A percentile compares a stretch with the other conserved stretches of the same genome.
phyloP scores from a whole-genome alignment of 768 basidiomycete genomes.

The Leucocoprinus birnbaumii region DNA sequence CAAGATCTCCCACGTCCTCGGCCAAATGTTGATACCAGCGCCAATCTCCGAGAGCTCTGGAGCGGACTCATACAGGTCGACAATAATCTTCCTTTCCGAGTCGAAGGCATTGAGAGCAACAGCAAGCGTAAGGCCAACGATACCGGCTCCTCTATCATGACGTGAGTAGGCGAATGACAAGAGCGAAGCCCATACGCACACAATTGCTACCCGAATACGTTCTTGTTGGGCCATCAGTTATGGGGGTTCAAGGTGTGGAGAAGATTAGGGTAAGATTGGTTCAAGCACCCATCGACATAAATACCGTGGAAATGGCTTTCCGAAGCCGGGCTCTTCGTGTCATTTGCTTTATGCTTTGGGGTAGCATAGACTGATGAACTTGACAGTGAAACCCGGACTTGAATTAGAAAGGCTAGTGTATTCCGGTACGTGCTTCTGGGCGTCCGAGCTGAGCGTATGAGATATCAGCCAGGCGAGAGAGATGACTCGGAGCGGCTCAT shows the following conservation, averaged over 20 bases:
- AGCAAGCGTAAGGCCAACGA: conserved; percentile 36
- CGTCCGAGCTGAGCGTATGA: no score
- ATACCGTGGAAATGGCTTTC: no score
- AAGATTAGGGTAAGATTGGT: background rate
- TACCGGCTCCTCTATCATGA: conserved; percentile 33
- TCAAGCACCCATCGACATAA: no score
- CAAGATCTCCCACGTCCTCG: conserved; percentile 16
- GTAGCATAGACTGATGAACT: no score
- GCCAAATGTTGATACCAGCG: conserved; percentile 39
- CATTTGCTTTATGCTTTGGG: no score
- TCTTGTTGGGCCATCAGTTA: conserved; percentile 2
- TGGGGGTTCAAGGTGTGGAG: background rate
- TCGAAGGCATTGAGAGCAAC: conserved; percentile 25
- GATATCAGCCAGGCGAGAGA: no score
- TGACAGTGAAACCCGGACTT: no score
- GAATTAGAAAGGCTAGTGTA: no score
- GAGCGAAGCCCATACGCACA: conserved; percentile 20
- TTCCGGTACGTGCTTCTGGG: no score
- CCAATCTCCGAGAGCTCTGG: conserved; percentile 37
- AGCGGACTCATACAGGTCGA: conserved; percentile 41
- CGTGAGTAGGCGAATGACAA: conserved; percentile 7
- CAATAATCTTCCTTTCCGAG: conserved; percentile 19
- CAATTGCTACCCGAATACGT: conserved; percentile 3
- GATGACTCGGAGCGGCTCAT: no score
- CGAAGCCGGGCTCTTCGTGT: no score